These are phyloP conservation scores for Podospora didyma DNA, from an alignment of 495 filamentous ascomycete species.

Conservation along the genomic window DNA sequence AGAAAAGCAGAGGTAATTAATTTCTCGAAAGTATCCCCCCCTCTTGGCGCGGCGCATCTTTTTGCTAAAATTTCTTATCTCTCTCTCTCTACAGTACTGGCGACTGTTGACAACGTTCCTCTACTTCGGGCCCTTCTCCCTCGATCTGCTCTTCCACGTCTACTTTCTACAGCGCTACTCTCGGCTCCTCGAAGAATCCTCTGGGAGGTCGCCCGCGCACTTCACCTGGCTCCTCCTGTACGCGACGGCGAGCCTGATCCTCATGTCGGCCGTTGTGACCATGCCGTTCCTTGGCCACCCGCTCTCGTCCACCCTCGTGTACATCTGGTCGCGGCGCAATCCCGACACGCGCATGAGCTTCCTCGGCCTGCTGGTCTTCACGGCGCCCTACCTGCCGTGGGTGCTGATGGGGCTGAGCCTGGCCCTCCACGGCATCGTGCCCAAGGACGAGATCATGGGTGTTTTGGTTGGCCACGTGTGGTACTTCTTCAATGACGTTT, in stretches of 20 bases:
- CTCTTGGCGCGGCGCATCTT: not conserved
- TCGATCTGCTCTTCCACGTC: conserved; percentile 96
- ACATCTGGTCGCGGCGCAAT: conserved; percentile 96
- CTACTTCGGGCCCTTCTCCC: conserved; percentile 90
- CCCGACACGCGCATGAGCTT: conserved; percentile 89
- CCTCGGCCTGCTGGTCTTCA: conserved; percentile 83
- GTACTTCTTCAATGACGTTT: conserved; percentile 98
- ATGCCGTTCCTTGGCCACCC: conserved; percentile 92
- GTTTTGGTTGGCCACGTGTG: conserved; percentile 92
- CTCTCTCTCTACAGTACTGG: conserved; percentile 68
- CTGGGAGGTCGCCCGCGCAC: conserved; percentile 81
- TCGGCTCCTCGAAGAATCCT: conserved; percentile 89
- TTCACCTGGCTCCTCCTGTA: conserved; percentile 94
- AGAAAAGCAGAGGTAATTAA: conserved; percentile 71
- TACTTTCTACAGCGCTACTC: conserved; percentile 98
- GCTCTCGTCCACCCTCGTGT: conserved; percentile 86
- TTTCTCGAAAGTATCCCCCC: not conserved
- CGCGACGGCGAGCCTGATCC: conserved; percentile 68
- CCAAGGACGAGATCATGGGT: conserved; percentile 94
- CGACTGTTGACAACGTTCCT: conserved; percentile 90
- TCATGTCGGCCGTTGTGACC: conserved; percentile 75
- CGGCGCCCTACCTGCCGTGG: conserved; percentile 93
- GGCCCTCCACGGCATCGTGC: conserved; percentile 76
- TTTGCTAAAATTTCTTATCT: not conserved
- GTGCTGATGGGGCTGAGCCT: conserved; percentile 89